Conservation (phyloP, 192 early-diverging fungal species). For the Coemansia guatemalensis region DNA sequence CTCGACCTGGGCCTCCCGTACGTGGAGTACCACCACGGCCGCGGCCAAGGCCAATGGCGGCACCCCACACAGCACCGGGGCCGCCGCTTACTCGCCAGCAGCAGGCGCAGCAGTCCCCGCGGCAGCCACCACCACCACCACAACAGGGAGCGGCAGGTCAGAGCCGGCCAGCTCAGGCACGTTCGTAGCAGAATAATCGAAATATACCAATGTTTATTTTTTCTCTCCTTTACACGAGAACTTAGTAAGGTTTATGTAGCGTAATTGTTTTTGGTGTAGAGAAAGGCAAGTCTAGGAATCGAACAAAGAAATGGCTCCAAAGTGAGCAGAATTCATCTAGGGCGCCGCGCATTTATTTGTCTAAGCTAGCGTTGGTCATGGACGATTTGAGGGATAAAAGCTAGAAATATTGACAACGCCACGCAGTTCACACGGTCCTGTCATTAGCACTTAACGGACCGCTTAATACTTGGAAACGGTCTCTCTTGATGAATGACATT, state of each 20-base stretch:
- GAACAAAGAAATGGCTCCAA: too few species aligned
- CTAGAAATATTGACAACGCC: too few species aligned
- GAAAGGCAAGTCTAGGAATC: too few species aligned
- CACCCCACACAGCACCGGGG: background rate
- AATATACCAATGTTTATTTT: background rate
- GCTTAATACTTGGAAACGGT: too few species aligned
- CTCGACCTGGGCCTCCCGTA: background rate
- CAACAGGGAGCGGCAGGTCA: slow-evolving; percentile 1
- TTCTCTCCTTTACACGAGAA: background rate
- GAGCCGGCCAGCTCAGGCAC: background rate
- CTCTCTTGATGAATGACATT: too few species aligned
- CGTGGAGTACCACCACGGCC: background rate
- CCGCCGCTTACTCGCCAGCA: slow-evolving; percentile 15
- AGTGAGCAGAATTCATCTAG: too few species aligned
- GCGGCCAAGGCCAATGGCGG: slow-evolving; percentile 1
- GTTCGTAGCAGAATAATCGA: background rate
- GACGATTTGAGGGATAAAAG: too few species aligned
- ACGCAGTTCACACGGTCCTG: too few species aligned
- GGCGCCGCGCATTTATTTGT: too few species aligned
- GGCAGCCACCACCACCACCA: background rate
- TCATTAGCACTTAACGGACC: too few species aligned
- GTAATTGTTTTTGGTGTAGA: too few species aligned
- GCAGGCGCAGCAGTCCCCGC: slow-evolving; percentile 2
- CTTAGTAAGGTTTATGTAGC: background rate
- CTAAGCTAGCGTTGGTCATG: too few species aligned